Conservation (phyloP, 2,329 filamentous ascomycete species). For the Graphiopsis chlorocephala region DNA sequence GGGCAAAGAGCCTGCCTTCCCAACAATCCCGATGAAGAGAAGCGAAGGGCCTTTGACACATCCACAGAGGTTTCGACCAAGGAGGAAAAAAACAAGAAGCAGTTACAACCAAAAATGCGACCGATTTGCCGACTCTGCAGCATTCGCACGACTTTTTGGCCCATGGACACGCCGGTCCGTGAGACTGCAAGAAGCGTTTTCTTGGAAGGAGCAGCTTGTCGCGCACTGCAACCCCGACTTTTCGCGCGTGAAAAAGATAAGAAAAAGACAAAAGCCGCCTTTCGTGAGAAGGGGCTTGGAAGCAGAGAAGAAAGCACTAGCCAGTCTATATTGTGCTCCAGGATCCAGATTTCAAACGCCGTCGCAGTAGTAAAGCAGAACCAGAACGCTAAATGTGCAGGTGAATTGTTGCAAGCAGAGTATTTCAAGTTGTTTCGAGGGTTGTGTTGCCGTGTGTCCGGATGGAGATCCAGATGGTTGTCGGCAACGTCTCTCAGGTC, state of each 20-base stretch:
- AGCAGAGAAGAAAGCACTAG: neutral
- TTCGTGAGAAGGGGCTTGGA: constrained; percentile 1
- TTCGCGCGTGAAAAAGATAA: neutral
- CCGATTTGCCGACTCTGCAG: neutral
- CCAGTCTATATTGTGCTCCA: constrained; percentile 7
- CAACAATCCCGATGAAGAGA: neutral
- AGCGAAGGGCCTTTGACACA: neutral
- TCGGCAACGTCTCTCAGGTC: neutral
- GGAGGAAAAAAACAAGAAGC: neutral
- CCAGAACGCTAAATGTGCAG: constrained; percentile 7
- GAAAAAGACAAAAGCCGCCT: neutral
- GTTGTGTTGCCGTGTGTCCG: neutral
- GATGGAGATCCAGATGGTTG: neutral
- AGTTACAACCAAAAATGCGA: neutral
- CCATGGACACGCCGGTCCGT: neutral
- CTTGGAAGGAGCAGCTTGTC: neutral
- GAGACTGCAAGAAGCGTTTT: neutral
- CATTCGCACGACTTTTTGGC: neutral
- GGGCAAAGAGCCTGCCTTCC: neutral
- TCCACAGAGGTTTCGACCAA: neutral
- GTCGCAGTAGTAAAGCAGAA: neutral
- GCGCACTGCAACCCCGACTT: neutral
- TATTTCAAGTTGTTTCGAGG: neutral
- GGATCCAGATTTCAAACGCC: constrained; percentile 5
- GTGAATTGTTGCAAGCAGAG: constrained; percentile 2